These are phyloP conservation scores for Colletotrichum aenigma DNA, from an alignment of 2,329 filamentous ascomycete genomes.

Conservation along the genomic window DNA sequence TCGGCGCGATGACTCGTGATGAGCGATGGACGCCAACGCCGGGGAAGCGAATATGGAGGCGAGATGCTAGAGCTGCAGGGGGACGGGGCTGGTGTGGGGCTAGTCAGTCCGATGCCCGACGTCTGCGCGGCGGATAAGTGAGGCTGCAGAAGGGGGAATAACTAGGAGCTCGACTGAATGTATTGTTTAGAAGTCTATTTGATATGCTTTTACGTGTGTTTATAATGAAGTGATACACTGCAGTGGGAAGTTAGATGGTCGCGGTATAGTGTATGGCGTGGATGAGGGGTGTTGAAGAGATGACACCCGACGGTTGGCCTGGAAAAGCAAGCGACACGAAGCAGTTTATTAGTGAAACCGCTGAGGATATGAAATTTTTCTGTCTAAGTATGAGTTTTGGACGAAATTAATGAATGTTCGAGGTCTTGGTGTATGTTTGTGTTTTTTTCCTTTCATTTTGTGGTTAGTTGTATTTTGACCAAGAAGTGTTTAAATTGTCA, in stretches of 20 bases:
- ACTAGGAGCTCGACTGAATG: not conserved
- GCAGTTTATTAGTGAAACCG: not conserved
- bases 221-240: not conserved
- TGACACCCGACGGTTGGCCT: not conserved
- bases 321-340: not conserved
- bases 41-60: not conserved
- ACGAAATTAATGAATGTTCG: fast-evolving
- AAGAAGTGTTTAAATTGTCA: fast-evolving
- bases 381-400: fast-evolving
- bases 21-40: fast-evolving
- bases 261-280: not conserved
- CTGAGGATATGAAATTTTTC: not conserved
- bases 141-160: not conserved
- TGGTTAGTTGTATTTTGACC: fast-evolving
- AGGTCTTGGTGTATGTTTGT: not conserved
- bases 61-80: not conserved
- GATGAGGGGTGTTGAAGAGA: not conserved
- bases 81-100: not conserved
- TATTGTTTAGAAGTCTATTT: fast-evolving
- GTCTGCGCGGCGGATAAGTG: not conserved
- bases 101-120: not conserved
- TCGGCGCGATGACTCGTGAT: conserved; percentile 2
- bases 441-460: not conserved
- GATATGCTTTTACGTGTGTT: not conserved
- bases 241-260: not conserved